These are phyloP conservation scores for Nematodospora anomalae DNA, from an alignment of 1,139 yeast species.

Conservation along the genomic window DNA sequence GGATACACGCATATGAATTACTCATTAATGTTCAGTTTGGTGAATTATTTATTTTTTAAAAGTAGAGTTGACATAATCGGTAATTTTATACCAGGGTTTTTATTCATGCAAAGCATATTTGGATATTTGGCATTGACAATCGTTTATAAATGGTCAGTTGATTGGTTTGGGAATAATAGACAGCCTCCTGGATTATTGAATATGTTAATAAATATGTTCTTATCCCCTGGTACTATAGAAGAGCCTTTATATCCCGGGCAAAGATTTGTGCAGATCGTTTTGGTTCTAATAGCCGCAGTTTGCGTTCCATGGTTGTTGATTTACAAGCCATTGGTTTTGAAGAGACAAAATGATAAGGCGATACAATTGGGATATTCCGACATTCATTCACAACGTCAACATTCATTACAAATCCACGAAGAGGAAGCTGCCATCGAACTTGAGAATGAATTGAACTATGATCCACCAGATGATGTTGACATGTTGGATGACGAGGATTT, in stretches of 20 bases:
- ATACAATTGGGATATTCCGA: constrained; percentile 37
- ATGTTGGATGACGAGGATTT: constrained; percentile 30
- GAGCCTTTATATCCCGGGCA: constrained; percentile 86
- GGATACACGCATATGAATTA: constrained; percentile 95
- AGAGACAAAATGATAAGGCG: constrained; percentile 36
- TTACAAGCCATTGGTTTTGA: constrained; percentile 79
- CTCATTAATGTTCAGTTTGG: constrained; percentile 80
- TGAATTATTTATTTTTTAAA: constrained; percentile 71
- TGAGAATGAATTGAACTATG: constrained; percentile 22
- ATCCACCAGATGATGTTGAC: constrained; percentile 25
- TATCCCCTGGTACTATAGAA: constrained; percentile 87
- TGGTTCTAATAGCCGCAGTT: constrained; percentile 73
- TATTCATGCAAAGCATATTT: constrained; percentile 94
- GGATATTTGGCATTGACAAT: constrained; percentile 86
- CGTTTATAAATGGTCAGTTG: constrained; percentile 90
- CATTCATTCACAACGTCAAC: constrained; percentile 34
- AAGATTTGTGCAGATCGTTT: constrained; percentile 68
- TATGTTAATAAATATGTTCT: constrained; percentile 94
- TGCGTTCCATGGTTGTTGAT: constrained; percentile 96
- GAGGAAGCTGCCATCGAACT: constrained; percentile 33
- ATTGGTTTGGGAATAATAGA: constrained; percentile 74
- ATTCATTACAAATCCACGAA: constrained; percentile 35
- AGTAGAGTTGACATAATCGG: constrained; percentile 86
- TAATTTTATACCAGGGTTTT: constrained; percentile 88
- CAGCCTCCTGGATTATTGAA: constrained; percentile 93